Conservation (phyloP, 2,329 filamentous ascomycete genomes). For the Stenocarpella maydis region DNA sequence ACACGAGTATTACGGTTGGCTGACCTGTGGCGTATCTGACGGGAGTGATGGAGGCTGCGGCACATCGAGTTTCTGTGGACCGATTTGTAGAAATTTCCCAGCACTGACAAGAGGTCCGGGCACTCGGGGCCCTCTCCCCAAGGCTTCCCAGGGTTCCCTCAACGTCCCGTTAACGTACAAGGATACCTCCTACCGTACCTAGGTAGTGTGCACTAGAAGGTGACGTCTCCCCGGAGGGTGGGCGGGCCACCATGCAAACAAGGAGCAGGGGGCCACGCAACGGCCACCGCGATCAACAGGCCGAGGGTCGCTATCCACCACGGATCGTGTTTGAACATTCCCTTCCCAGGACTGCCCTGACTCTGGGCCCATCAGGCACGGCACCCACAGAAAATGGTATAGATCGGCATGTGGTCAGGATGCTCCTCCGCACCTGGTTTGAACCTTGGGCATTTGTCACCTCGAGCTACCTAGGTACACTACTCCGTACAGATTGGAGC, state of each 20-base stretch:
- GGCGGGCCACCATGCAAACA: no score
- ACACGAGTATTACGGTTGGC: neutral
- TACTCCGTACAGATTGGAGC: no score
- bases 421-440: slow-evolving; percentile 5
- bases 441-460: neutral
- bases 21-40: neutral
- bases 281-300: neutral
- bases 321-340: slow-evolving; percentile 7
- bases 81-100: neutral
- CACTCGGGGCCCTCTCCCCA: slow-evolving; percentile 5
- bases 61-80: neutral
- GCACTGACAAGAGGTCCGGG: neutral
- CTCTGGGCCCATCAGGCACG: neutral
- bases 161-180: neutral
- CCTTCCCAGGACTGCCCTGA: slow-evolving; percentile 5
- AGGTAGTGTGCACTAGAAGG: no score
- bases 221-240: slow-evolving; percentile 7
- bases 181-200: neutral
- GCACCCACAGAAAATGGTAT: neutral
- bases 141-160: neutral
- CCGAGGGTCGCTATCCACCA: slow-evolving; percentile 10
- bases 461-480: neutral
- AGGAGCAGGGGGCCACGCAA: neutral
- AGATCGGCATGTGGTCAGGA: neutral
- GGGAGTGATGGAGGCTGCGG: neutral